A percentile compares a stretch with the other conserved stretches of the same genome.
Conservation (phyloP, 306 rosid species). For the Quercus mongolica region DNA sequence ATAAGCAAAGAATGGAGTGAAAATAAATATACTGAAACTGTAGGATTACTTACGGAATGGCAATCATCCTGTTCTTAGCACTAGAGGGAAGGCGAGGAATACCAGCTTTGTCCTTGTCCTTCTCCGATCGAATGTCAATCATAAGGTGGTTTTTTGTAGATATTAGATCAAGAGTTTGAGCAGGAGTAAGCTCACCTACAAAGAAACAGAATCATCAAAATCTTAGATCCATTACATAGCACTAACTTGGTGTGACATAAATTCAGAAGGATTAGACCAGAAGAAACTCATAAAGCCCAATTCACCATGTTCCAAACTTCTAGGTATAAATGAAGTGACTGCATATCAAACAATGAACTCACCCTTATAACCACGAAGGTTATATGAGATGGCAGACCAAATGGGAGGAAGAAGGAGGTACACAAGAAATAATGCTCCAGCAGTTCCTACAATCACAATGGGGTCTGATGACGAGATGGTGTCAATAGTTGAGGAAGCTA, state of each 20-base stretch:
- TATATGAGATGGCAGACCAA: conserved; percentile 69
- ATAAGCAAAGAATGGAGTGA: conserved; percentile 7
- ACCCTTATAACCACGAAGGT: conserved; percentile 92
- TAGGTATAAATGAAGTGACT: conserved; percentile 11
- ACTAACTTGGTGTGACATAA: not conserved
- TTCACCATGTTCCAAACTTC: not conserved
- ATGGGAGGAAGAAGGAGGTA: conserved; percentile 80
- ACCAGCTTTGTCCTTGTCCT: conserved; percentile 86
- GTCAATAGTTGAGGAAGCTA: conserved; percentile 74
- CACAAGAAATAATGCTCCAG: conserved; percentile 67
- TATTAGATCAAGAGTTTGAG: conserved; percentile 85
- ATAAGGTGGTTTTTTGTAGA: conserved; percentile 53
- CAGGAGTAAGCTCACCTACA: conserved; percentile 80
- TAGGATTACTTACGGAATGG: conserved; percentile 76
- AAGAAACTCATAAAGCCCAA: not conserved
- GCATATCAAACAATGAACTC: conserved; percentile 2
- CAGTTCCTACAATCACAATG: conserved; percentile 60
- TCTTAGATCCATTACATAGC: not conserved
- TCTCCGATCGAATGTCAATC: conserved; percentile 82
- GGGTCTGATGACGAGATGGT: conserved; percentile 79
- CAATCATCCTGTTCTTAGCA: conserved; percentile 62
- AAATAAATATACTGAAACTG: not conserved
- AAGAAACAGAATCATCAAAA: conserved; percentile 11
- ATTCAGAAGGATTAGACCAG: not conserved
- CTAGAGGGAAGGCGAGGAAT: conserved; percentile 90